Base-by-base conservation (phyloP, 306 rosid species). In the Vicia faba region DNA sequence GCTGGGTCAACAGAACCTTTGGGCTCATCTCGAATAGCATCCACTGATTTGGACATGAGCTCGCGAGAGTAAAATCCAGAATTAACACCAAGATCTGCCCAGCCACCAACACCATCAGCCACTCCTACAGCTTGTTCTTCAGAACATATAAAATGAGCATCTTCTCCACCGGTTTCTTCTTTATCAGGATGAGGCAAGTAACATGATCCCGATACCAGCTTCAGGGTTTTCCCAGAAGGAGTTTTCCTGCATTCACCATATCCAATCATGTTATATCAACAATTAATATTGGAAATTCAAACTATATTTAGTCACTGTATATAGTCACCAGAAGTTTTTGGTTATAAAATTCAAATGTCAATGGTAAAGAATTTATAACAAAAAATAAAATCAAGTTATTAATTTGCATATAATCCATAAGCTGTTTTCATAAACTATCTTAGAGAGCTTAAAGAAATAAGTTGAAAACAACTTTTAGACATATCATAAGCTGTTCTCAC, bases 31-130 rank as follows among this genome's bases (percentile, higher is more conserved):
- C 79, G 86, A 66, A 95, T 80, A 58, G 96, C 96, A 28, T 65
- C 71, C 35, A 88, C 99, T 51, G 99, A 88, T 62, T 95, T 70
- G 59, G 90, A 86, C 99, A 95, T 95, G 64, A 95, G 97, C 77
- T 95, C 95, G 33, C 99, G 84, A 41, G 99, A 95, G 77, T 90
- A 95, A 61, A 25, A 64, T 75, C 99, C 99, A 5, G 99, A 35
- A 87, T 95, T 78, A 29, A 95, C 85, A 62, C 97, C 99, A 39
- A 73, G 83, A 66, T 95, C 96, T 63, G 99, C 97, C 99, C 99
- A 95, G 64, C 99, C 99, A 74, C 99, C 99, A 70, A 95, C 99
- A 71, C 99, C 99, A 76, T 95, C 99, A 5, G 99, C 99, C 82
- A 95, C 96, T 46, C 99, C 99, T 55, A 95, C 57, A 23, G 96